phyloP scores from a whole-genome alignment of 2,329 filamentous ascomycete species.

The Aspergillus clavatus region DNA sequence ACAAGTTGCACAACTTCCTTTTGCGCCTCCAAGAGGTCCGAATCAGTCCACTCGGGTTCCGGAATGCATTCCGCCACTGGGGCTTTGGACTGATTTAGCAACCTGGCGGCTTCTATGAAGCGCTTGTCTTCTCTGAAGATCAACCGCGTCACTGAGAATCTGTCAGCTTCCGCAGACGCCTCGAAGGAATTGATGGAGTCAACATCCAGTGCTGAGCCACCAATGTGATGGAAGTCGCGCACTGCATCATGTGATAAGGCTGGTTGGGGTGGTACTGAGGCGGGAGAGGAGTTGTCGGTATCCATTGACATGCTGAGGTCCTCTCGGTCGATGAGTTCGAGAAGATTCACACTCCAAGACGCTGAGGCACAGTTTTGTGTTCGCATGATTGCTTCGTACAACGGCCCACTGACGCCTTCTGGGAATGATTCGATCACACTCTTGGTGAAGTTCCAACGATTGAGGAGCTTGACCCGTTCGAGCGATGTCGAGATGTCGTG shows the following conservation, averaged over 20 bases:
- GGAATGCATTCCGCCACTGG: slow-evolving; percentile 72
- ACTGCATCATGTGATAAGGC: slow-evolving; percentile 60
- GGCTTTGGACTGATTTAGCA: slow-evolving; percentile 80
- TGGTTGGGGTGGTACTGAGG: slow-evolving; percentile 30
- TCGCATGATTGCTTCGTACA: slow-evolving; percentile 77
- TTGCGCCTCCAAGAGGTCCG: slow-evolving; percentile 83
- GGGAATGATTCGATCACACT: slow-evolving; percentile 75
- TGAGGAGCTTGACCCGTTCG: slow-evolving; percentile 69
- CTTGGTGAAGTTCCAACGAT: slow-evolving; percentile 58
- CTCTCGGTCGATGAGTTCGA: slow-evolving; percentile 72
- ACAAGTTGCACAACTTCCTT: slow-evolving; percentile 84
- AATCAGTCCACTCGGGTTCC: slow-evolving; percentile 74
- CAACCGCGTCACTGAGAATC: slow-evolving; percentile 73
- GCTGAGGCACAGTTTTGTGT: slow-evolving; percentile 79
- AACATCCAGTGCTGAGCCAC: slow-evolving; percentile 47
- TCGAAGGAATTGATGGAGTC: slow-evolving; percentile 58
- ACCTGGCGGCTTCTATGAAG: slow-evolving; percentile 74
- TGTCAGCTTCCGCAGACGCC: slow-evolving; percentile 76
- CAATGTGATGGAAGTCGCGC: slow-evolving; percentile 75
- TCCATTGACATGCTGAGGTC: slow-evolving; percentile 68
- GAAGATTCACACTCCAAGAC: slow-evolving; percentile 65
- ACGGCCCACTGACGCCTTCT: slow-evolving; percentile 71
- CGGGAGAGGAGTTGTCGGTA: slow-evolving; percentile 38
- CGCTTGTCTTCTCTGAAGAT: slow-evolving; percentile 91
- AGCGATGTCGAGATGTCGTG: slow-evolving; percentile 47